phyloP scores from a whole-genome alignment of 306 rosid species.

The Herpetospermum pedunculosum region DNA sequence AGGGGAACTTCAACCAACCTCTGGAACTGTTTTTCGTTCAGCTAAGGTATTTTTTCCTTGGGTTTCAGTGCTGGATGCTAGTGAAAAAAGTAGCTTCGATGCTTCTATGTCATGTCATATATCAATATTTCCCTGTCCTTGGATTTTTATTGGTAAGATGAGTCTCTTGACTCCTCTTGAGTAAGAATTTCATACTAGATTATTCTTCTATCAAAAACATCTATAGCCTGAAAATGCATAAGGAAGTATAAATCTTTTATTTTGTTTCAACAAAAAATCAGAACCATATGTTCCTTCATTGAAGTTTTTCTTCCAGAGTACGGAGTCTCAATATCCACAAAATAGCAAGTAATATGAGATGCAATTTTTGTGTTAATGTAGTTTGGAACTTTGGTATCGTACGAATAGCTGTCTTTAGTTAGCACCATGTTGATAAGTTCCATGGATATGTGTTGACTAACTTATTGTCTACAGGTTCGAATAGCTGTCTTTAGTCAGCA shows the following conservation, averaged over 20 bases:
- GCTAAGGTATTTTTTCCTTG: conserved; percentile 62
- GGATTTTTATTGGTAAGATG: not conserved
- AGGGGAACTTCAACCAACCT: conserved; percentile 91
- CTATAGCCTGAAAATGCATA: not conserved
- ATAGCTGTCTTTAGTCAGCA: conserved; percentile 99
- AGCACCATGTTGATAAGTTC: no score
- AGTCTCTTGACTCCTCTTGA: not conserved
- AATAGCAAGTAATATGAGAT: not conserved
- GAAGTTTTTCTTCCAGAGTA: not conserved
- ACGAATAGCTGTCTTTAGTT: no score
- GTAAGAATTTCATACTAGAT: not conserved
- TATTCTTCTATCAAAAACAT: not conserved
- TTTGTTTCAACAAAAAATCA: not conserved
- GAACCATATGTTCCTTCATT: not conserved
- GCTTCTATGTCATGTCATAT: not conserved
- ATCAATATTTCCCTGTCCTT: not conserved
- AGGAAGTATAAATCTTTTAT: not conserved
- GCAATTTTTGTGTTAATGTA: no score
- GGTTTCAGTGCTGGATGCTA: not conserved
- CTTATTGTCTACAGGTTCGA: conserved; percentile 55
- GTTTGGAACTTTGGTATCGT: no score
- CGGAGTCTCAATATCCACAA: not conserved
- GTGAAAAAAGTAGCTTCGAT: not conserved
- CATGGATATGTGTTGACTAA: not conserved
- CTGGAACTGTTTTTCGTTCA: conserved; percentile 94